phyloP scores from a whole-genome alignment of 192 early-diverging fungal species.

The Phlyctochytrium bullatum region DNA sequence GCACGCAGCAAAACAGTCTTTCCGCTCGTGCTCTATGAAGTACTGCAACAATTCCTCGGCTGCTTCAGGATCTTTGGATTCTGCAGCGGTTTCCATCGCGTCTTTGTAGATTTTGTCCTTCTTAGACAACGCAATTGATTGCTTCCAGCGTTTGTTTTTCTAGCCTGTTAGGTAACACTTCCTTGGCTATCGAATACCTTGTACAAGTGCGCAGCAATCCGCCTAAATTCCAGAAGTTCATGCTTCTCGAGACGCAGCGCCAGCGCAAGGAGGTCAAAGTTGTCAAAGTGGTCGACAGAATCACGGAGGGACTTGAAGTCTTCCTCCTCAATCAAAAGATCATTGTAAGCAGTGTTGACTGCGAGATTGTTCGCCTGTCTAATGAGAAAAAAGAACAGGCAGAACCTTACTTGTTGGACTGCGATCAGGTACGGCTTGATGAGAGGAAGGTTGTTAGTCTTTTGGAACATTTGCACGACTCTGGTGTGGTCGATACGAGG shows the following conservation, averaged over 20 bases:
- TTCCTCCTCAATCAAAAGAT: constrained; percentile 96
- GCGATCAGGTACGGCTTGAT: constrained; percentile 95
- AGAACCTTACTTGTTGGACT: constrained; percentile 68
- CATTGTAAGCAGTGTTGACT: constrained; percentile 95
- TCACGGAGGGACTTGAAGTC: constrained; percentile 91
- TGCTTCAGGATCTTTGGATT: constrained; percentile 79
- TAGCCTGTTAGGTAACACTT: constrained; percentile 5
- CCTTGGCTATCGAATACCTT: constrained; percentile 44
- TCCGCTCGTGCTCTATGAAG: constrained; percentile 89
- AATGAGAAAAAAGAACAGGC: constrained; percentile 14
- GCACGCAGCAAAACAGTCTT: constrained; percentile 92
- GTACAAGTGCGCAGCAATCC: constrained; percentile 94
- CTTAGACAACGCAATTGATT: constrained; percentile 93
- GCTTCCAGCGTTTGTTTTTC: constrained; percentile 93
- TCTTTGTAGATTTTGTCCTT: constrained; percentile 98
- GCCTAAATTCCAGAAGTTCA: constrained; percentile 95
- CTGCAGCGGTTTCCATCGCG: constrained; percentile 97
- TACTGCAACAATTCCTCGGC: constrained; percentile 94
- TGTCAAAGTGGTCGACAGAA: constrained; percentile 91
- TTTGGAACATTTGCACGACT: constrained; percentile 96
- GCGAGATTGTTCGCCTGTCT: constrained; percentile 82
- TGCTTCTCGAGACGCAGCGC: constrained; percentile 94
- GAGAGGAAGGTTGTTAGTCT: constrained; percentile 95
- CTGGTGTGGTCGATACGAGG: constrained; percentile 94
- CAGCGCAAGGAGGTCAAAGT: constrained; percentile 91